These are phyloP conservation scores for Pseudomicrostroma phylloplanum DNA, from an alignment of 1,284 basidiomycete species.

Conservation along the genomic window DNA sequence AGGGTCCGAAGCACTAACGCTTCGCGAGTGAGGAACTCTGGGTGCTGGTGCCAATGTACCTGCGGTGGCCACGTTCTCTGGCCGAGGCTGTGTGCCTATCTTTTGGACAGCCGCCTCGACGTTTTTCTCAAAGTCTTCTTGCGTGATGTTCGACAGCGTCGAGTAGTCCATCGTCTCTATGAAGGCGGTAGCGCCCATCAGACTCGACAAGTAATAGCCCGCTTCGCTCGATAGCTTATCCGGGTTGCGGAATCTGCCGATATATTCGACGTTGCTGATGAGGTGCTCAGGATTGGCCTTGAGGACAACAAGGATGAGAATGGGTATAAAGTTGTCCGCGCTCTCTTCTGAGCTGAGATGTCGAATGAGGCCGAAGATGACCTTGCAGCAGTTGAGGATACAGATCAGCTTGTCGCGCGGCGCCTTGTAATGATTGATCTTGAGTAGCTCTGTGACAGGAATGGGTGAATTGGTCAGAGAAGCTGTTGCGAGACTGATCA, in stretches of 20 bases:
- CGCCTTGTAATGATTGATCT: slow-evolving; percentile 98
- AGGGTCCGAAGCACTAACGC: slow-evolving; percentile 22
- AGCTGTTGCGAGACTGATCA: neutral
- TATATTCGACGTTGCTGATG: slow-evolving; percentile 84
- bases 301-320: slow-evolving; percentile 88
- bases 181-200: slow-evolving; percentile 74
- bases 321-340: slow-evolving; percentile 84
- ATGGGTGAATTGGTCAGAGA: neutral
- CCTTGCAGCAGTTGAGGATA: slow-evolving; percentile 95
- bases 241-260: slow-evolving; percentile 86
- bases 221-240: slow-evolving; percentile 85
- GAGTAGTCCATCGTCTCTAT: slow-evolving; percentile 96
- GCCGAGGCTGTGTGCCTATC: slow-evolving; percentile 15
- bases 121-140: slow-evolving; percentile 81
- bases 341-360: slow-evolving; percentile 58
- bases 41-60: slow-evolving; percentile 6
- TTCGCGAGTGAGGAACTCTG: slow-evolving; percentile 8
- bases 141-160: slow-evolving; percentile 80
- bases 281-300: slow-evolving; percentile 88
- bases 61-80: slow-evolving; percentile 7
- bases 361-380: slow-evolving; percentile 92
- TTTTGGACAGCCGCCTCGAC: slow-evolving; percentile 33
- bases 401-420: slow-evolving; percentile 97
- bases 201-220: slow-evolving; percentile 91
- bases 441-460: slow-evolving; percentile 59